phyloP scores from a whole-genome alignment of 176 grass and related monocot genomes.

The Oryza punctata region DNA sequence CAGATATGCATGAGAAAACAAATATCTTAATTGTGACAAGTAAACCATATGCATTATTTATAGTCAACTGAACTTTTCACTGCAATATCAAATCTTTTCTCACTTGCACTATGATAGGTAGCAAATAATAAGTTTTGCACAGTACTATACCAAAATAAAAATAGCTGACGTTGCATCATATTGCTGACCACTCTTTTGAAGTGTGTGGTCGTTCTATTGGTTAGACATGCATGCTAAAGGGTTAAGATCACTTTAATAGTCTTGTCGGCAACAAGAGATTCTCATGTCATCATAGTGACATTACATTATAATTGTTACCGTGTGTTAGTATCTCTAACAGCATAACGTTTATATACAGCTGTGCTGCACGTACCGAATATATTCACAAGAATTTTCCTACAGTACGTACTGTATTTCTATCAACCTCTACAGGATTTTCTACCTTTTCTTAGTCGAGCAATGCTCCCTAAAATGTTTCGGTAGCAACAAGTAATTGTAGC shows the following conservation, averaged over 20 bases:
- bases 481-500: neutral
- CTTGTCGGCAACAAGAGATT: constrained; percentile 30
- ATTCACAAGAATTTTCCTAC: neutral
- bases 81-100: neutral
- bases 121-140: neutral
- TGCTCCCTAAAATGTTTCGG: neutral
- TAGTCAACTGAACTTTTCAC: neutral
- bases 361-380: neutral
- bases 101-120: neutral
- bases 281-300: constrained; percentile 35
- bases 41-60: neutral
- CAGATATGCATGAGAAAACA: neutral
- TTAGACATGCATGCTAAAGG: neutral
- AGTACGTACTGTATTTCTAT: neutral
- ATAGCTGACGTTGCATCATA: neutral
- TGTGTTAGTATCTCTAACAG: neutral
- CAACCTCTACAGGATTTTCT: neutral
- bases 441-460: neutral
- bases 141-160: neutral
- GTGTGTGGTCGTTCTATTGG: neutral
- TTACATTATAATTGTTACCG: neutral
- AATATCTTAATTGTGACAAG: constrained; percentile 8
- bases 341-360: neutral
- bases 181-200: constrained; percentile 1
- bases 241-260: neutral